These are phyloP conservation scores for Pichia sp. DNA, from an alignment of 1,139 yeast genomes.

Conservation along the genomic window DNA sequence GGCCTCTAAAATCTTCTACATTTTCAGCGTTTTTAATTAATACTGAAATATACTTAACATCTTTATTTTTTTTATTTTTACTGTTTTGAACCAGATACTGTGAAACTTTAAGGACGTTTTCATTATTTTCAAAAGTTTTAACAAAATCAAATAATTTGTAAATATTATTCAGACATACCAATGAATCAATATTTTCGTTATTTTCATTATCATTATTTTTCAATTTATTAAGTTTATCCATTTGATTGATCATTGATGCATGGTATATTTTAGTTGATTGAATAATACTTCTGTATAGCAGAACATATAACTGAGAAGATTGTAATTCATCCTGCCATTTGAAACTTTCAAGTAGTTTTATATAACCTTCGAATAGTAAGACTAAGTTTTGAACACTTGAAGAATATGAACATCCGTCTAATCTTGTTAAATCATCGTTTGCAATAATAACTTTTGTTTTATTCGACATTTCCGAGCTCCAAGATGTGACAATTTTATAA, in stretches of 20 bases:
- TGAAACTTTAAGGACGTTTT: conserved; percentile 27
- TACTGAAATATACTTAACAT: conserved; percentile 21
- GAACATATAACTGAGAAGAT: conserved; percentile 20
- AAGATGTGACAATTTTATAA: conserved; percentile 18
- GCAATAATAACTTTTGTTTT: conserved; percentile 20
- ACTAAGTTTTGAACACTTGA: conserved; percentile 24
- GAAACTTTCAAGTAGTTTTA: conserved; percentile 24
- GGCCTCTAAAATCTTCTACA: conserved; percentile 46
- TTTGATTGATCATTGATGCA: conserved; percentile 16
- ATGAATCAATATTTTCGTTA: conserved; percentile 17
- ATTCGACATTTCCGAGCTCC: conserved; percentile 21
- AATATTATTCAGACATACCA: conserved; percentile 27
- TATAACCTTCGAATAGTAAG: conserved; percentile 25
- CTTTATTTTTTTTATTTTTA: conserved; percentile 5
- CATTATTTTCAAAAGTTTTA: conserved; percentile 7
- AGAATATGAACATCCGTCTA: conserved; percentile 25
- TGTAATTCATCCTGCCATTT: conserved; percentile 24
- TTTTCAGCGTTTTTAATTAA: conserved; percentile 66
- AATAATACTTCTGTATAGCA: conserved; percentile 21
- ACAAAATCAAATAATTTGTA: conserved; percentile 18
- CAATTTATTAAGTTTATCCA: conserved; percentile 12
- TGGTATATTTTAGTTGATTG: conserved; percentile 20
- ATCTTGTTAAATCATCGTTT: conserved; percentile 18
- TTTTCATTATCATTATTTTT: conserved; percentile 9
- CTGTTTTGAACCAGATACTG: conserved; percentile 14